Conservation (phyloP, 2,329 filamentous ascomycete species). For the Emydomyces testavorans region DNA sequence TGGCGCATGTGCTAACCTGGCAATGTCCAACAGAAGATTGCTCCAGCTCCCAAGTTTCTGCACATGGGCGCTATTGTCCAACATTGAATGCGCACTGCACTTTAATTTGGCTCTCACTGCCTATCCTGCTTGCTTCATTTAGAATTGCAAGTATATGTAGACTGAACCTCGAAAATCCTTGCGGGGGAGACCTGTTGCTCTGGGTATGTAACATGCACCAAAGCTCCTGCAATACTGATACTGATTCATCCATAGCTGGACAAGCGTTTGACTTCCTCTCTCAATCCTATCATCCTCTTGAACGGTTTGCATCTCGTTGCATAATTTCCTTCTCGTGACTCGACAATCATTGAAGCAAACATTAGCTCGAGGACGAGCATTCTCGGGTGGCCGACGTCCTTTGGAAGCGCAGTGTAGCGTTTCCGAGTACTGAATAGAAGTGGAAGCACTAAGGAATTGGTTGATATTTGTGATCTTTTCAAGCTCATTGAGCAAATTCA, state of each 20-base stretch:
- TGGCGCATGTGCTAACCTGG: constrained; percentile 7
- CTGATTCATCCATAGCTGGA: background rate
- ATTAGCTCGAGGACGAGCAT: background rate
- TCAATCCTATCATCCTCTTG: background rate
- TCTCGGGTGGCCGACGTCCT: background rate
- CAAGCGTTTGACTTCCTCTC: background rate
- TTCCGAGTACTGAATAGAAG: background rate
- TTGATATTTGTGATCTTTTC: background rate
- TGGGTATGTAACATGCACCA: background rate
- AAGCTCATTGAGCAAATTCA: background rate
- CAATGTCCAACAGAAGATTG: background rate
- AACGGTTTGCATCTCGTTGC: background rate
- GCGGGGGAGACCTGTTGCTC: constrained; percentile 4
- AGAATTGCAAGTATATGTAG: background rate
- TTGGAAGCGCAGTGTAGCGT: background rate
- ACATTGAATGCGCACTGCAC: background rate
- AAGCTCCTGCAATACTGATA: background rate
- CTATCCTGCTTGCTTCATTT: constrained; percentile 5
- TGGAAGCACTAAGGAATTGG: background rate
- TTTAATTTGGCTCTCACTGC: background rate
- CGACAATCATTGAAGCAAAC: constrained; percentile 1
- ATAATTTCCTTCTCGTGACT: background rate
- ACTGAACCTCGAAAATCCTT: constrained; percentile 6
- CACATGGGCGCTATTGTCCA: background rate
- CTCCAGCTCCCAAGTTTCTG: background rate